Percentiles rank a stretch among this genome's conserved stretches.
Conservation (phyloP, 352 stramenopile species). For the Phytophthora citrophthora region DNA sequence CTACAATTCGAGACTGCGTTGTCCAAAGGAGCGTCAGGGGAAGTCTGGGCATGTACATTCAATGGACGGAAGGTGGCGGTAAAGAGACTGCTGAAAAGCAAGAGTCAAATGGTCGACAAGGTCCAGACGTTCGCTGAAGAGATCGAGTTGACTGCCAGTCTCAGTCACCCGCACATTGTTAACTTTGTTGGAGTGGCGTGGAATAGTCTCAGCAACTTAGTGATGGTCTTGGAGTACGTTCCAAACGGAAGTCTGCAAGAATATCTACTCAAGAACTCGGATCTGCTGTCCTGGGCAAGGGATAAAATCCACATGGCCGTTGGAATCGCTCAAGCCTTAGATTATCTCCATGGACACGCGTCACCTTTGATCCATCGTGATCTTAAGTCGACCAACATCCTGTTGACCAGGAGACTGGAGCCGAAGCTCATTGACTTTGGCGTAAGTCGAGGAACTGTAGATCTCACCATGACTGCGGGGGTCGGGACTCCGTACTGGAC, state of each 20-base stretch:
- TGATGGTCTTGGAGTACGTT: constrained; percentile 43
- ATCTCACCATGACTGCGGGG: constrained; percentile 55
- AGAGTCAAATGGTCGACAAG: constrained; percentile 35
- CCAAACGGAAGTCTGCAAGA: constrained; percentile 25
- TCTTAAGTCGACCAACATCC: constrained; percentile 59
- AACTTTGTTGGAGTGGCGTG: constrained; percentile 60
- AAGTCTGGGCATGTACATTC: constrained; percentile 58
- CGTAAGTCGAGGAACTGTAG: constrained; percentile 39
- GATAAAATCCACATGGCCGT: constrained; percentile 59
- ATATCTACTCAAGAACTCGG: constrained; percentile 23
- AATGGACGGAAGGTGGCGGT: constrained; percentile 44
- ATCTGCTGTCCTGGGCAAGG: constrained; percentile 36
- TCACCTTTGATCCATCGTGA: constrained; percentile 44
- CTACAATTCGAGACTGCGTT: constrained; percentile 14
- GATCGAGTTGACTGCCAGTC: constrained; percentile 57
- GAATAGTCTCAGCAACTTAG: constrained; percentile 41
- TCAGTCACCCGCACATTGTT: constrained; percentile 59
- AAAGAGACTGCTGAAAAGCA: constrained; percentile 47
- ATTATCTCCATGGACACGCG: constrained; percentile 36
- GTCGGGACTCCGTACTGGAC: constrained; percentile 87
- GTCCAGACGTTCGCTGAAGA: constrained; percentile 52
- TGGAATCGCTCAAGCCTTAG: constrained; percentile 35
- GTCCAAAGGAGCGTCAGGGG: constrained; percentile 42
- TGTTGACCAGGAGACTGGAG: constrained; percentile 68
- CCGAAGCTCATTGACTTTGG: constrained; percentile 88